phyloP scores from a whole-genome alignment of 257 asterid species.

The Rauvolfia tetraphylla region DNA sequence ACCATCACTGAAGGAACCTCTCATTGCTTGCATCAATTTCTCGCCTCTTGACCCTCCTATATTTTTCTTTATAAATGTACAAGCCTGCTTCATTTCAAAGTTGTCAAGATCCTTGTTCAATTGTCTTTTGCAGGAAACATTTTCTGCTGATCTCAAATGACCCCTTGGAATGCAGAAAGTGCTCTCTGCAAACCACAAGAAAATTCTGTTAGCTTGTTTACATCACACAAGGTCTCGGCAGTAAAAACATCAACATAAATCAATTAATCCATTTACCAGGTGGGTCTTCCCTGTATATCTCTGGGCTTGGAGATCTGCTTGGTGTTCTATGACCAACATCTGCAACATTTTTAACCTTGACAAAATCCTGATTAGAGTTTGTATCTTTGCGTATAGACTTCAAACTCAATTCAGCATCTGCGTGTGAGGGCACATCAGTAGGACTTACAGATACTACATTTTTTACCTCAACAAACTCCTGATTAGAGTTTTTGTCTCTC shows the following conservation, averaged over 20 bases:
- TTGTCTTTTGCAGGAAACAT: constrained; percentile 56
- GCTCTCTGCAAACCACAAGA: constrained; percentile 29
- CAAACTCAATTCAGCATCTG: constrained; percentile 27
- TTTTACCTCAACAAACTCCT: constrained; percentile 14
- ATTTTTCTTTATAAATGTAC: constrained; percentile 37
- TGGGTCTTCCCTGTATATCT: constrained; percentile 62
- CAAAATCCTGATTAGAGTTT: constrained; percentile 17
- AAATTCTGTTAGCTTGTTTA: neutral
- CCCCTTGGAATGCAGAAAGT: constrained; percentile 34
- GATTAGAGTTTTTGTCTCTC: constrained; percentile 22
- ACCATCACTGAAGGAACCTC: constrained; percentile 36
- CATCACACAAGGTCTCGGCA: neutral
- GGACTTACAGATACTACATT: constrained; percentile 18
- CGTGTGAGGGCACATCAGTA: constrained; percentile 18
- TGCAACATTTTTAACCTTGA: constrained; percentile 10
- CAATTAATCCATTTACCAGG: constrained; percentile 41
- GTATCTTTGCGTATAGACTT: constrained; percentile 30
- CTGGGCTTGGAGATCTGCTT: constrained; percentile 71
- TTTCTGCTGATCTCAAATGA: constrained; percentile 32
- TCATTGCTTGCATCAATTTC: constrained; percentile 57
- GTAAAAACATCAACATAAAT: neutral
- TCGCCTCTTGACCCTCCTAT: constrained; percentile 50
- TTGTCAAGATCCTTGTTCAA: constrained; percentile 55
- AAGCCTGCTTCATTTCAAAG: constrained; percentile 51
- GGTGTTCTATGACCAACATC: constrained; percentile 24